Percentiles rank a stretch among this genome's conserved stretches.
Evolutionary conservation across 441 rosid genomes (phyloP).

Genomic region (Theobroma grandiflorum): DNA sequence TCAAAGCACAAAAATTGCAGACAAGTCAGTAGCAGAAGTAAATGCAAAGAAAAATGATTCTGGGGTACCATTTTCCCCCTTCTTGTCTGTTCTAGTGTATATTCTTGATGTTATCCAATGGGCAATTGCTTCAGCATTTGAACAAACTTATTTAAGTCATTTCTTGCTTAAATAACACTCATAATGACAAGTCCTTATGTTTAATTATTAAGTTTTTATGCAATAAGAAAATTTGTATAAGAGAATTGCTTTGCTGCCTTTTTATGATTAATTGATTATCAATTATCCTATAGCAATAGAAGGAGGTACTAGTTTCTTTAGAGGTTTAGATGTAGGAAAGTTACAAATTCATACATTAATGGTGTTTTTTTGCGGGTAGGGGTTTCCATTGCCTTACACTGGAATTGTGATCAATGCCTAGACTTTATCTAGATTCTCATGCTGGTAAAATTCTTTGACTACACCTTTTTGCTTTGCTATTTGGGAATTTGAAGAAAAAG

Average conservation of each 20-base stretch:
- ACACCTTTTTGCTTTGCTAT: constrained; percentile 15
- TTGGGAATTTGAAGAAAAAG: constrained; percentile 56
- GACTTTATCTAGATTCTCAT: constrained; percentile 13
- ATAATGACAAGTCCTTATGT: background rate
- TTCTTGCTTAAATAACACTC: constrained; percentile 8
- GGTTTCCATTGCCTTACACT: background rate
- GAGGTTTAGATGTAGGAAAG: background rate
- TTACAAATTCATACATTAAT: background rate
- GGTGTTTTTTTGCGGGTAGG: background rate
- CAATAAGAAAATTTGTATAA: background rate
- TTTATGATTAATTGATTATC: background rate
- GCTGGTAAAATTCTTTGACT: constrained; percentile 12
- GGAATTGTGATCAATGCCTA: background rate
- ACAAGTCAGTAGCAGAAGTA: constrained; percentile 48
- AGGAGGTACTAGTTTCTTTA: background rate
- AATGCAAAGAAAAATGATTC: constrained; percentile 54
- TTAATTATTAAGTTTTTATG: background rate
- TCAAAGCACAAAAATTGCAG: constrained; percentile 50
- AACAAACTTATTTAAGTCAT: background rate
- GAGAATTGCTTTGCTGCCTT: background rate
- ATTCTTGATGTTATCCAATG: background rate
- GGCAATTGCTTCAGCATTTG: constrained; percentile 3
- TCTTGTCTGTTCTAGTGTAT: background rate
- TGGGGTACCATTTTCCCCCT: constrained; percentile 42
- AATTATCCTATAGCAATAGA: background rate